These are phyloP conservation scores for Coniochaeta pulveracea DNA, from an alignment of 2,329 filamentous ascomycete species.

Conservation along the genomic window DNA sequence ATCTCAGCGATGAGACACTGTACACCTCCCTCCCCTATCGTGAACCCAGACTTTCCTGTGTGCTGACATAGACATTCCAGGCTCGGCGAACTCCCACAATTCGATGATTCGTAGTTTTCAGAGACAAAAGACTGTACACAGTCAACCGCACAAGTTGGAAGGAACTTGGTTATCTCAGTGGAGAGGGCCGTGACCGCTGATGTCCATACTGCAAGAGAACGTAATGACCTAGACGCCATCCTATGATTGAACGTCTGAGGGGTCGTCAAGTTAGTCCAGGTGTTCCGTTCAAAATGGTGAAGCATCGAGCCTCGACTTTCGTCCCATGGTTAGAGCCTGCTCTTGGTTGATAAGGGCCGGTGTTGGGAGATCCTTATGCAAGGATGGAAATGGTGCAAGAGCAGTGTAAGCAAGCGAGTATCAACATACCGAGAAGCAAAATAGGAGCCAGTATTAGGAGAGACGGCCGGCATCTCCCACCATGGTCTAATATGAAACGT, in stretches of 20 bases:
- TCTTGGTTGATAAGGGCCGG: neutral
- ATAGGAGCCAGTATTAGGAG: conserved; percentile 14
- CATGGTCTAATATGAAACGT: conserved; percentile 3
- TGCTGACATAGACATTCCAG: conserved; percentile 54
- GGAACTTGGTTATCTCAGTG: conserved; percentile 25
- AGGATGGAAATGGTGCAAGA: neutral
- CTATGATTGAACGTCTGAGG: conserved; percentile 28
- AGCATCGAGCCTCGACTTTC: conserved; percentile 6
- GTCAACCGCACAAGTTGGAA: conserved; percentile 46
- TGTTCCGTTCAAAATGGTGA: conserved; percentile 6
- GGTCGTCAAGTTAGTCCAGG: neutral
- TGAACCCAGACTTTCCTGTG: conserved; percentile 49
- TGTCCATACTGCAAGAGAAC: conserved; percentile 18
- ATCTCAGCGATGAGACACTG: conserved; percentile 51
- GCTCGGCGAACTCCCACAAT: conserved; percentile 37
- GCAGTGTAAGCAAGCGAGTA: neutral
- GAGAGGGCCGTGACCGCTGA: conserved; percentile 20
- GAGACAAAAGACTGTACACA: conserved; percentile 54
- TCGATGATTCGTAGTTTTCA: conserved; percentile 40
- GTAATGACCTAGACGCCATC: conserved; percentile 27
- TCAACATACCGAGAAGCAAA: conserved; percentile 6
- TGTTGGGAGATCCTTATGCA: neutral
- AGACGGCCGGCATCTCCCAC: conserved; percentile 16
- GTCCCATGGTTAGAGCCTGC: neutral
- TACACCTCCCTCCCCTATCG: conserved; percentile 59